Evolutionary conservation across 2,329 filamentous ascomycete species (phyloP), one percentile per base, ranked within the genome.

Genomic region (Verticillium nubilum): DNA sequence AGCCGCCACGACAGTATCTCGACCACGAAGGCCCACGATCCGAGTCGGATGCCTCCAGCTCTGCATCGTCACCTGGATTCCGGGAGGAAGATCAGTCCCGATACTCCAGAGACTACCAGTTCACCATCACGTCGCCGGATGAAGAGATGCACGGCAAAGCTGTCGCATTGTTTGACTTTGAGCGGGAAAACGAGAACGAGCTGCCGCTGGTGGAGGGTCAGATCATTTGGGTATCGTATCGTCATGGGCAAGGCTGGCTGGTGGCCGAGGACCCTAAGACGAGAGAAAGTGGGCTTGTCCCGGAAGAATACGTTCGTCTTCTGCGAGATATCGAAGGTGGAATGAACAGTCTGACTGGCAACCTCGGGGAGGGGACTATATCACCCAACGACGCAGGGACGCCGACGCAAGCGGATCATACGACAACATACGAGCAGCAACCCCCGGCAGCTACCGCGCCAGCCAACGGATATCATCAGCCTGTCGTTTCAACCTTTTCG

Each of bases 111-210:
- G 91, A 97, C 73, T 97, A 96, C 72, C 91, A 96, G 67, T 97
- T 97, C 72, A 96, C 92, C 19, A 96, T 97, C 67, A 94, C 91
- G 17, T 96, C 91, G 15, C 92, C 93, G 5, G 95, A 98, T 72
- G 94, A 98, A 75, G 92, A 98, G 73, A 97, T 97, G 85, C 93
- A 97, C 70, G 95, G 95, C 55, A 97, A 96, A 72, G 93, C 92
- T 12, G 91, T 99, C 28, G 95, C 95, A 6, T 80, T 99, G 25
- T 99, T 97, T 71, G 93, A 97, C 71, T 99, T 99, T 75, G 88
- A 88, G 67, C 86, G 93, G 31, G 94, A 98, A 74, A 97, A 98
- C 72, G 92, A 97, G 72, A 99, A 98, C 70, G 95, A 99, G 74
- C 78, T 99, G 60, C 92, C 92, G 4, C 78, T 99, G 54, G 87